Percentiles rank a stretch among this genome's conserved stretches.
Evolutionary conservation across 2,329 filamentous ascomycete species (phyloP).

Genomic region (Phyllosticta paracitricarpa): DNA sequence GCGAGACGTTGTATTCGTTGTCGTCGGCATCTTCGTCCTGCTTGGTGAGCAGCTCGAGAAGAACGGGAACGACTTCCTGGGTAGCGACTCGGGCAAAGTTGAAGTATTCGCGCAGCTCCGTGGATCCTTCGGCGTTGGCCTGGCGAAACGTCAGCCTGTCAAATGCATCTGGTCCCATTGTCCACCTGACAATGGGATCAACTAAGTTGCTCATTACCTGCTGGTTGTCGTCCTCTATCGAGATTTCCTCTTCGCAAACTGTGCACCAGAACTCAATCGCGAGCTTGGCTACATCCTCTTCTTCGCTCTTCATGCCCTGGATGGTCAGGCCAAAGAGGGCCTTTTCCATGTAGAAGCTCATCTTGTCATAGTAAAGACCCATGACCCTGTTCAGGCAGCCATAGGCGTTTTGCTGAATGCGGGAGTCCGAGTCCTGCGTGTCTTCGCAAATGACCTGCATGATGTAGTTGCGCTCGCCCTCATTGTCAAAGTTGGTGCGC

Average conservation of each 20-base stretch:
- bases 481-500: conserved; percentile 96
- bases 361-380: conserved; percentile 98
- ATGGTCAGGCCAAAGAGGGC: conserved; percentile 95
- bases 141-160: conserved; percentile 23
- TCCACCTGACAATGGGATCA: neutral
- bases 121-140: conserved; percentile 59
- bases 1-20: conserved; percentile 94
- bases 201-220: conserved; percentile 44
- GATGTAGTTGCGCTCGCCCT: conserved; percentile 98
- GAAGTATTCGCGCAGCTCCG: conserved; percentile 84
- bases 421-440: conserved; percentile 81
- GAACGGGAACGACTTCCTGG: conserved; percentile 85
- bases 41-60: conserved; percentile 81
- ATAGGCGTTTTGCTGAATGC: conserved; percentile 92
- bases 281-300: conserved; percentile 96
- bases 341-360: conserved; percentile 99
- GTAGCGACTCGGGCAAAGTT: conserved; percentile 92
- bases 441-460: conserved; percentile 99
- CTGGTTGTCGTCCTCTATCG: conserved; percentile 93
- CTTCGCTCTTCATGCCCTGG: conserved; percentile 94
- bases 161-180: conserved; percentile 12
- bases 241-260: conserved; percentile 98
- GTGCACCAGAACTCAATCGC: conserved; percentile 99
- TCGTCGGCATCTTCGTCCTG: conserved; percentile 96
- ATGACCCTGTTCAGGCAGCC: conserved; percentile 98